Conservation (phyloP, 192 early-diverging fungal species). For the Backusella tarrabulga region DNA sequence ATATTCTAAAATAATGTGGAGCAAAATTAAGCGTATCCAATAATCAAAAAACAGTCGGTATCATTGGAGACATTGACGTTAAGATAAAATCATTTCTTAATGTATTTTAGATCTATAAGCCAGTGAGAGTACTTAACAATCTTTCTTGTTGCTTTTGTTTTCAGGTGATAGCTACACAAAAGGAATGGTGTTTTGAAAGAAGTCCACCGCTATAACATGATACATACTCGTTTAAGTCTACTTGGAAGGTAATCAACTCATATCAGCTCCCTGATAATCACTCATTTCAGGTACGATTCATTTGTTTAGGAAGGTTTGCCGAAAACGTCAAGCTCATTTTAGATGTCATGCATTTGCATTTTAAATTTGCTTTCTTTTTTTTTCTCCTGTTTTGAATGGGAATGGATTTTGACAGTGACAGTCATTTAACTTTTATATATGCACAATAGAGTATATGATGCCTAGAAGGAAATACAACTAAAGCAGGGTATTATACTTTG, state of each 20-base stretch:
- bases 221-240: neutral
- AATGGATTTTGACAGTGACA: neutral
- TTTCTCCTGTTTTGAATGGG: neutral
- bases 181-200: neutral
- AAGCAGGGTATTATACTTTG: neutral
- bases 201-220: neutral
- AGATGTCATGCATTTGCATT: neutral
- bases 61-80: neutral
- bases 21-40: neutral
- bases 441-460: neutral
- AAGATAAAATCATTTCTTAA: neutral
- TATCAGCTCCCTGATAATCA: neutral
- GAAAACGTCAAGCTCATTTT: neutral
- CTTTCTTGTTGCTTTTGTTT: no score
- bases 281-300: neutral
- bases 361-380: neutral
- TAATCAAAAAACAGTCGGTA: neutral
- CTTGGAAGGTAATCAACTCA: neutral
- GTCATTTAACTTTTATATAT: neutral
- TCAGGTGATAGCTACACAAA: no score
- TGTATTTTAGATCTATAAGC: neutral
- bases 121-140: no score
- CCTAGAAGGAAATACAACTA: neutral
- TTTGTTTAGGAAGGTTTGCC: neutral
- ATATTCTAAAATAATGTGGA: neutral